Conservation (phyloP, 441 rosid genomes). For the Pelargonium fulgidum region DNA sequence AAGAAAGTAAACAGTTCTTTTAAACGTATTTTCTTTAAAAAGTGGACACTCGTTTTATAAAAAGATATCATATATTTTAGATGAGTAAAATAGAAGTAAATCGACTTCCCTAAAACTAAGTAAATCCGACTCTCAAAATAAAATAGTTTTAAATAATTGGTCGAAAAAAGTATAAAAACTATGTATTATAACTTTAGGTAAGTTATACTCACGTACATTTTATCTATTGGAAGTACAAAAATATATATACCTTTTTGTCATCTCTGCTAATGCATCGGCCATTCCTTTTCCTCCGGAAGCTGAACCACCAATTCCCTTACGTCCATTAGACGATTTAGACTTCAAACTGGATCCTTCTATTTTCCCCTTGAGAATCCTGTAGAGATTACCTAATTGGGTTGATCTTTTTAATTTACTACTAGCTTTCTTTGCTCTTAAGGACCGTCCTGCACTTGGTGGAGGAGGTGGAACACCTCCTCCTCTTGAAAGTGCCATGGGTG, state of each 20-base stretch:
- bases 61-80: too few relatives aligned
- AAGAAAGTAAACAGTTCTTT: too few relatives aligned
- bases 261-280: conserved; percentile 22
- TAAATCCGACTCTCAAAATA: too few relatives aligned
- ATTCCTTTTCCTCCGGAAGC: conserved; percentile 9
- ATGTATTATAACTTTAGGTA: too few relatives aligned
- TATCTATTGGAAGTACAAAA: too few relatives aligned
- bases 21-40: not conserved
- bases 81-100: too few relatives aligned
- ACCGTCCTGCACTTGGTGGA: conserved; percentile 43
- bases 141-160: too few relatives aligned
- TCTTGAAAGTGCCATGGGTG: conserved; percentile 18
- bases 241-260: conserved; percentile 13
- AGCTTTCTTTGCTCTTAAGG: conserved; percentile 60
- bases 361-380: conserved; percentile 62
- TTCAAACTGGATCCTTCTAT: conserved; percentile 51
- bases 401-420: conserved; percentile 72
- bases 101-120: too few relatives aligned
- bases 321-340: conserved; percentile 8
- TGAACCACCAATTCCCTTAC: conserved; percentile 8
- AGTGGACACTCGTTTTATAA: too few relatives aligned
- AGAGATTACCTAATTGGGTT: conserved; percentile 55
- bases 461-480: conserved; percentile 45
- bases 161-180: too few relatives aligned
- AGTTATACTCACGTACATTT: too few relatives aligned